A percentile compares a stretch with the other conserved stretches of the same genome.
Evolutionary conservation across 208 protist genomes (phyloP).

Genomic region (Wallacemonas sp.): DNA sequence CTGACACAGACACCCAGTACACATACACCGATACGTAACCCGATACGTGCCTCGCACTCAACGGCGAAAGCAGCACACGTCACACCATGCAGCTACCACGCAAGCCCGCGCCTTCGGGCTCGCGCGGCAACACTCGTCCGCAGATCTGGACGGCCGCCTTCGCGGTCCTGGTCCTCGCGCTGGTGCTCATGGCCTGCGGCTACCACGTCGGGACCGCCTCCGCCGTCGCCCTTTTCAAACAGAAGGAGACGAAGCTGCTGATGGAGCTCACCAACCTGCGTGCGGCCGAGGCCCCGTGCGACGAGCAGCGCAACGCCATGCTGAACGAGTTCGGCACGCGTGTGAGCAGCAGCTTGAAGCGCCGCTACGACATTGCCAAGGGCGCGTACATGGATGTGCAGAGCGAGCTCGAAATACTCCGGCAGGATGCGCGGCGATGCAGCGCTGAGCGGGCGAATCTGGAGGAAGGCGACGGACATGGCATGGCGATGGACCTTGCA

Average conservation of each 20-base stretch:
- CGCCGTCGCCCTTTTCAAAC: not conserved
- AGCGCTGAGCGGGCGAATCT: not conserved
- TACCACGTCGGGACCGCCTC: slow-evolving; percentile 14
- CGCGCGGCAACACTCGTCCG: not conserved
- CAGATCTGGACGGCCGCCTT: slow-evolving; percentile 10
- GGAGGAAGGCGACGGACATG: not conserved
- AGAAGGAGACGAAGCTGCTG: not conserved
- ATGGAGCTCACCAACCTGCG: not conserved
- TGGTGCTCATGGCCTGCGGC: slow-evolving; percentile 10
- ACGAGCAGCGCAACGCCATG: not conserved
- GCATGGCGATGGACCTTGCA: too few relatives aligned
- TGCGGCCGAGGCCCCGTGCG: not conserved
- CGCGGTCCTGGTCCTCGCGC: not conserved
- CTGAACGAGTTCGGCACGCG: not conserved
- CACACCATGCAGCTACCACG: not conserved
- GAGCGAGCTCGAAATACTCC: slow-evolving; percentile 17
- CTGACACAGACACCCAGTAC: too few relatives aligned
- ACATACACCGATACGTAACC: too few relatives aligned
- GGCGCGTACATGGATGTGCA: not conserved
- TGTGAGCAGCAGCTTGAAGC: not conserved
- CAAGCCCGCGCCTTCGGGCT: not conserved
- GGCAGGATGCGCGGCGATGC: slow-evolving; percentile 25
- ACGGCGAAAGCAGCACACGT: too few relatives aligned
- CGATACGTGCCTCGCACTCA: too few relatives aligned
- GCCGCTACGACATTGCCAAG: not conserved